phyloP scores from a whole-genome alignment of 2,329 filamentous ascomycete species.

The Neobulgaria alba region DNA sequence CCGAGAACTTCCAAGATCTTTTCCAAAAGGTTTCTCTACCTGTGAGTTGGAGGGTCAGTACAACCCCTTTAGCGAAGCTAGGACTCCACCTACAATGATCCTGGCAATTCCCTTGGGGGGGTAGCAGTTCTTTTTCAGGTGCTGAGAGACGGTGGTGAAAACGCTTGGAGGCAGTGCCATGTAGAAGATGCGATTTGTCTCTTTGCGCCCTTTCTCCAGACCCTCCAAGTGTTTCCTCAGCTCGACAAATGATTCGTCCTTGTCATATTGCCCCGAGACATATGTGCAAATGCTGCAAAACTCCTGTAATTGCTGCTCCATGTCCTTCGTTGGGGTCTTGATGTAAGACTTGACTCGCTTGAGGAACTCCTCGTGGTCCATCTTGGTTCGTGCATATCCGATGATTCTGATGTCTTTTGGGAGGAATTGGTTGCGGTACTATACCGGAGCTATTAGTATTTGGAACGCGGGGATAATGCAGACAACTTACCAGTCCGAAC shows the following conservation, averaged over 20 bases:
- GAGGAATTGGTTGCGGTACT: conserved; percentile 99
- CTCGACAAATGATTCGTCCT: conserved; percentile 85
- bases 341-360: conserved; percentile 95
- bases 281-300: conserved; percentile 88
- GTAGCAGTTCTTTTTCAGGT: conserved; percentile 96
- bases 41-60: conserved; percentile 32
- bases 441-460: conserved; percentile 16
- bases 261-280: conserved; percentile 93
- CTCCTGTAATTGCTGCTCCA: conserved; percentile 87
- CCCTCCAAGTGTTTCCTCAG: conserved; percentile 80
- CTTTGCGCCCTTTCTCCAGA: conserved; percentile 71
- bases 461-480: conserved; percentile 5
- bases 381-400: conserved; percentile 98
- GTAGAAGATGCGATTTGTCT: conserved; percentile 94
- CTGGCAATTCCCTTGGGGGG: conserved; percentile 82
- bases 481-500: conserved; percentile 79
- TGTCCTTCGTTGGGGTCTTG: conserved; percentile 96
- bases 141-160: conserved; percentile 95
- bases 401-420: conserved; percentile 94
- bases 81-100: conserved; percentile 64
- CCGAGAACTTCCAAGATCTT: conserved; percentile 88
- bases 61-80: background rate
- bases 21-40: conserved; percentile 99
- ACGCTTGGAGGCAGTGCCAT: conserved; percentile 97
- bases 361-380: conserved; percentile 95